A percentile compares a stretch with the other conserved stretches of the same genome.
Evolutionary conservation across 2,329 filamentous ascomycete genomes (phyloP).

Genomic region (Hypoxylon sp.): DNA sequence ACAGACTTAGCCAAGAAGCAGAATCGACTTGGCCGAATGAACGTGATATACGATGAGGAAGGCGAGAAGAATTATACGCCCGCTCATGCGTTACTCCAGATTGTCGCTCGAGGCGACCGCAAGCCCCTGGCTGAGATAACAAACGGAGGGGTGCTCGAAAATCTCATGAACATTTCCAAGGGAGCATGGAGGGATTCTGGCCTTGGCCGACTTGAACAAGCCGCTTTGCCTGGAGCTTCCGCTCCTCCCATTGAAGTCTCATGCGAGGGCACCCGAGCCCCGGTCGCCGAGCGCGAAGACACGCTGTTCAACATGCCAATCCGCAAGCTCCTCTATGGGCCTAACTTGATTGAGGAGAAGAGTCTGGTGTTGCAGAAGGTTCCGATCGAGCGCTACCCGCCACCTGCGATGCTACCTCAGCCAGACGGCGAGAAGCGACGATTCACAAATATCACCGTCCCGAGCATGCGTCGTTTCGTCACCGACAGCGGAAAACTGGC

Average conservation of each 20-base stretch:
- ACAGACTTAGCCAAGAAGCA: constrained; percentile 69
- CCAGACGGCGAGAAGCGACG: constrained; percentile 86
- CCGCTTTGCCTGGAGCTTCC: constrained; percentile 81
- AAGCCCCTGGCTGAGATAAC: constrained; percentile 78
- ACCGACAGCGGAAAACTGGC: constrained; percentile 98
- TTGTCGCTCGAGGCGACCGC: constrained; percentile 77
- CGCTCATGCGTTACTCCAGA: constrained; percentile 84
- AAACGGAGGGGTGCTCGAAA: constrained; percentile 78
- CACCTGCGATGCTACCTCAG: constrained; percentile 76
- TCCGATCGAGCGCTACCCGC: constrained; percentile 74
- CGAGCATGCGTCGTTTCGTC: constrained; percentile 97
- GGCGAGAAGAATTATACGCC: constrained; percentile 75
- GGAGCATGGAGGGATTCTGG: constrained; percentile 77
- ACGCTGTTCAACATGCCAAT: constrained; percentile 84
- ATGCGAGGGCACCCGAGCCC: constrained; percentile 76
- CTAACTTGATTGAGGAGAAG: constrained; percentile 75
- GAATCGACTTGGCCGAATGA: constrained; percentile 75
- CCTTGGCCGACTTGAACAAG: constrained; percentile 83
- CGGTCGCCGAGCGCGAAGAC: constrained; percentile 75
- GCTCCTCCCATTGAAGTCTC: constrained; percentile 89
- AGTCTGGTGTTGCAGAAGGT: constrained; percentile 81
- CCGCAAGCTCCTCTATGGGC: constrained; percentile 81
- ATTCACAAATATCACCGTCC: constrained; percentile 92
- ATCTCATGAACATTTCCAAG: constrained; percentile 83
- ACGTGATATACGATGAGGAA: constrained; percentile 78